phyloP scores from a whole-genome alignment of 345 rosid species.

The Citrus inodora region DNA sequence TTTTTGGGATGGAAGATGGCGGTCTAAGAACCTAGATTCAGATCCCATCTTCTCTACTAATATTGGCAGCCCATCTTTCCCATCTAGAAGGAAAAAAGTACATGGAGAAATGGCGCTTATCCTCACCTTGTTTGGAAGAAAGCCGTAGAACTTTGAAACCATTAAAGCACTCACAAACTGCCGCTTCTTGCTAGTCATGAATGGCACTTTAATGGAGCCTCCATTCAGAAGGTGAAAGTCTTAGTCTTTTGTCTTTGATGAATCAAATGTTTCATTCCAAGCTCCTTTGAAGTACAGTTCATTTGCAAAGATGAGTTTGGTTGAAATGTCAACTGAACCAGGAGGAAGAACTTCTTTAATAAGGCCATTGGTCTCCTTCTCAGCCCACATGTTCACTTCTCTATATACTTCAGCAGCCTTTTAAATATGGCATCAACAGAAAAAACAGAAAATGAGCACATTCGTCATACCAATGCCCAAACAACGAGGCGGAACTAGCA shows the following conservation, averaged over 20 bases:
- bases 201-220: conserved; percentile 47
- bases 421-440: conserved; percentile 10
- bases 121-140: conserved; percentile 67
- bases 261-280: conserved; percentile 68
- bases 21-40: conserved; percentile 45
- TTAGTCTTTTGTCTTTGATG: conserved; percentile 40
- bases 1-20: conserved; percentile 36
- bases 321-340: conserved; percentile 49
- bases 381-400: conserved; percentile 77
- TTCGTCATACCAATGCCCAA: neutral
- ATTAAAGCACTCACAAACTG: conserved; percentile 44
- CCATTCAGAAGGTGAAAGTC: conserved; percentile 69
- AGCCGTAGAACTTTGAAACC: conserved; percentile 73
- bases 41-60: conserved; percentile 44
- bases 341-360: conserved; percentile 67
- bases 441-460: neutral
- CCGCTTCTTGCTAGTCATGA: conserved; percentile 73
- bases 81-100: conserved; percentile 70
- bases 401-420: conserved; percentile 61
- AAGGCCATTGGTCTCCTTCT: conserved; percentile 67
- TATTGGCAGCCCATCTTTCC: conserved; percentile 50
- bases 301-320: conserved; percentile 64
- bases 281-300: conserved; percentile 81
- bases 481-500: neutral
- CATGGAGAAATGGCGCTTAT: conserved; percentile 64